Conservation (phyloP, 1,284 basidiomycete species). For the Xerocomus nothofagi region DNA sequence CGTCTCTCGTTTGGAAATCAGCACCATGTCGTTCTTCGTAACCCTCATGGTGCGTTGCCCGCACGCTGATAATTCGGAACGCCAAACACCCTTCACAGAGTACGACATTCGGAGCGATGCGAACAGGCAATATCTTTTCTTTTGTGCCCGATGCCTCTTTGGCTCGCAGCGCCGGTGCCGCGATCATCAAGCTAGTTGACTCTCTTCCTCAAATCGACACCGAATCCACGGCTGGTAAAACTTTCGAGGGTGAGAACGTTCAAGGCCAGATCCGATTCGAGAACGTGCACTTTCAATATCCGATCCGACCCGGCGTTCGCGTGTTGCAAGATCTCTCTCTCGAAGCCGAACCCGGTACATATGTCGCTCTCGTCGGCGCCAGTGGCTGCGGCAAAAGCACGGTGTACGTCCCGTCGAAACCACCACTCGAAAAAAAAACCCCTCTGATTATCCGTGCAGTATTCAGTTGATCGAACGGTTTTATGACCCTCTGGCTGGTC, state of each 20-base stretch:
- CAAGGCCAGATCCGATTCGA: conserved; percentile 77
- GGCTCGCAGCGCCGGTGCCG: conserved; percentile 77
- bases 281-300: conserved; percentile 93
- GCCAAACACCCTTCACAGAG: conserved; percentile 40
- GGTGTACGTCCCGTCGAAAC: conserved; percentile 46
- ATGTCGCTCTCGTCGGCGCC: conserved; percentile 89
- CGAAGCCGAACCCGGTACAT: conserved; percentile 85
- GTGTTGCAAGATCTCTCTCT: conserved; percentile 83
- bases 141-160: conserved; percentile 94
- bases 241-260: conserved; percentile 47
- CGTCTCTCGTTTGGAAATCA: conserved; percentile 60
- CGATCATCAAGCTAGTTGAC: conserved; percentile 83
- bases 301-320: conserved; percentile 83
- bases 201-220: conserved; percentile 80
- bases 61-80: conserved; percentile 17
- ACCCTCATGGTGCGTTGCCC: conserved; percentile 67
- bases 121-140: conserved; percentile 85
- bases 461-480: conserved; percentile 89
- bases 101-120: conserved; percentile 73
- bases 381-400: conserved; percentile 90
- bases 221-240: conserved; percentile 71
- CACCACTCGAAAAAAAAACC: background rate
- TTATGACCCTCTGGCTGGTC: conserved; percentile 80
- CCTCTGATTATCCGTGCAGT: conserved; percentile 32
- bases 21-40: conserved; percentile 78